Conservation (phyloP, 2,329 filamentous ascomycete species). For the Penicillium oxalicum region DNA sequence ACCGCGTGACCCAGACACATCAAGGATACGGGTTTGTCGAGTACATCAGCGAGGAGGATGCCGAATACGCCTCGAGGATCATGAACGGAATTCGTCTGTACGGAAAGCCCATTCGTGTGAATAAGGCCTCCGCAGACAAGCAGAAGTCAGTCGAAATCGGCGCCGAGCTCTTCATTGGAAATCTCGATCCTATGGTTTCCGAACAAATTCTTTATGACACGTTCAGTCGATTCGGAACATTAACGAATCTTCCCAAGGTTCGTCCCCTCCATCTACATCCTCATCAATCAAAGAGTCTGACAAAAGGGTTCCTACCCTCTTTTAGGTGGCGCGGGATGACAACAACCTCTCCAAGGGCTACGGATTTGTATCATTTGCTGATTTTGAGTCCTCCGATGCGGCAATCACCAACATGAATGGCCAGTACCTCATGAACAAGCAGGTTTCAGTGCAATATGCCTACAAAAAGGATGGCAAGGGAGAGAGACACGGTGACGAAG, state of each 20-base stretch:
- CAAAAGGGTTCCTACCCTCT: slow-evolving; percentile 19
- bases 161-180: slow-evolving; percentile 94
- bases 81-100: slow-evolving; percentile 94
- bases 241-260: slow-evolving; percentile 81
- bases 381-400: slow-evolving; percentile 89
- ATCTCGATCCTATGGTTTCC: slow-evolving; percentile 88
- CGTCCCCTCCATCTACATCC: neutral
- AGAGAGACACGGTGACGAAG: slow-evolving; percentile 89
- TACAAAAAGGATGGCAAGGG: slow-evolving; percentile 99
- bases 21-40: slow-evolving; percentile 99
- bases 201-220: slow-evolving; percentile 95
- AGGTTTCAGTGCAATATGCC: slow-evolving; percentile 93
- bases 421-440: slow-evolving; percentile 95
- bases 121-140: slow-evolving; percentile 91
- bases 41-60: slow-evolving; percentile 90
- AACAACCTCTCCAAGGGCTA: slow-evolving; percentile 87
- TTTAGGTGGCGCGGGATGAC: slow-evolving; percentile 71
- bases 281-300: neutral
- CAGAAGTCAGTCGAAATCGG: slow-evolving; percentile 89
- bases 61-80: slow-evolving; percentile 91
- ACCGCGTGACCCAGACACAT: slow-evolving; percentile 92
- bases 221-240: slow-evolving; percentile 83
- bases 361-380: slow-evolving; percentile 87
- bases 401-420: slow-evolving; percentile 90
- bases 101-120: slow-evolving; percentile 92